Percentiles rank a stretch among this genome's conserved stretches.
phyloP scores from a whole-genome alignment of 306 rosid species.

The Malus sylvestris region DNA sequence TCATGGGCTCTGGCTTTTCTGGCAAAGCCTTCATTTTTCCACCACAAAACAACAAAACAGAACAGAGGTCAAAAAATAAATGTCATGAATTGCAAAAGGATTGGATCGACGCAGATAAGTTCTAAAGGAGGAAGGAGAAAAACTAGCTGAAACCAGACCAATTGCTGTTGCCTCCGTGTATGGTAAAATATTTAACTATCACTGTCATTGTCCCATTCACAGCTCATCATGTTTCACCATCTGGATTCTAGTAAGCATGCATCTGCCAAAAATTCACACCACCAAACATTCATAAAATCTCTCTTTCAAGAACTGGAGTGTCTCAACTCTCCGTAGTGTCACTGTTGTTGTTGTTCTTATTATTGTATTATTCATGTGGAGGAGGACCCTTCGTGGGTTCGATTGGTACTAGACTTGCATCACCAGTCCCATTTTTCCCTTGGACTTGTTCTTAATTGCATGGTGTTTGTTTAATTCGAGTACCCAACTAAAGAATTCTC shows the following conservation, averaged over 20 bases:
- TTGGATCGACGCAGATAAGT: not conserved
- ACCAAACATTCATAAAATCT: not conserved
- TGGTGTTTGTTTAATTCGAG: not conserved
- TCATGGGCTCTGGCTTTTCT: not conserved
- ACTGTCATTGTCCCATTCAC: constrained; percentile 19
- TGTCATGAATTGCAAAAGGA: not conserved
- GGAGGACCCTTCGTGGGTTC: not conserved
- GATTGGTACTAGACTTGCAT: too few species aligned
- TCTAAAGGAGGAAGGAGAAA: not conserved
- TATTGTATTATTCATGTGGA: not conserved
- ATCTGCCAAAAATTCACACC: constrained; percentile 9
- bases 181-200: constrained; percentile 3
- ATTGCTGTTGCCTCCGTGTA: not conserved
- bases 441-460: not conserved
- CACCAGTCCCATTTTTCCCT: not conserved
- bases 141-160: not conserved
- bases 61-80: not conserved
- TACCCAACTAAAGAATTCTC: not conserved
- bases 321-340: not conserved
- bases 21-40: not conserved
- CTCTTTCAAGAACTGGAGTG: not conserved
- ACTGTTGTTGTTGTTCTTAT: not conserved
- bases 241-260: constrained; percentile 2
- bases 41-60: not conserved
- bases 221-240: constrained; percentile 20